Evolutionary conservation across 305 asterid species (phyloP).

Genomic region (Nicotiana rustica): DNA sequence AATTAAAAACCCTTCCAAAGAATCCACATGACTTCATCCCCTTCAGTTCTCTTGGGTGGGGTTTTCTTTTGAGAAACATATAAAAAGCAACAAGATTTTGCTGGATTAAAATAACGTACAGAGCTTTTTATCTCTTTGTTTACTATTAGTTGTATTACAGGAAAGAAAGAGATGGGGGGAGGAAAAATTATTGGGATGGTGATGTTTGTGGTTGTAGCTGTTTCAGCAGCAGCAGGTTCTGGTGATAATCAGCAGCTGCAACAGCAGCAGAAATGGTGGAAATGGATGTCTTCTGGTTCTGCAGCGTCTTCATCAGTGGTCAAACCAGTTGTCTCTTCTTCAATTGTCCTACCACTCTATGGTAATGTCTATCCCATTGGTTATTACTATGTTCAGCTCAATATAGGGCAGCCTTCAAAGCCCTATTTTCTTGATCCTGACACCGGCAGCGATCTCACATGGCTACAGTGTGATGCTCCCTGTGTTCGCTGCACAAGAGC

Average conservation of each 20-base stretch:
- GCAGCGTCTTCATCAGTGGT: constrained; percentile 35
- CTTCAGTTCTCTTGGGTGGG: constrained; percentile 6
- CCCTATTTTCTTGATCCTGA: constrained; percentile 98
- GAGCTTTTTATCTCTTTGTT: not conserved
- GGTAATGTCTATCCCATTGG: constrained; percentile 94
- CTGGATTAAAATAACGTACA: constrained; percentile 25
- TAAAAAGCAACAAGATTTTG: constrained; percentile 31
- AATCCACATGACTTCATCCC: constrained; percentile 43
- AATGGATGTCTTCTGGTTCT: constrained; percentile 47
- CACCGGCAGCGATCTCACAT: constrained; percentile 97
- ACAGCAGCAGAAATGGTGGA: constrained; percentile 65
- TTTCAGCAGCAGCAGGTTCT: constrained; percentile 46
- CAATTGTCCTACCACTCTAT: constrained; percentile 69
- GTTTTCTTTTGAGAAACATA: not conserved
- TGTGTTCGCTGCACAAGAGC: constrained; percentile 90
- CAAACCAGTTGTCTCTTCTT: constrained; percentile 53
- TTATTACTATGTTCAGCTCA: constrained; percentile 81
- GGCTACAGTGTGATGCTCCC: constrained; percentile 99
- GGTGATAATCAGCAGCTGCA: constrained; percentile 47
- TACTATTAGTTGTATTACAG: not conserved
- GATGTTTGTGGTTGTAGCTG: constrained; percentile 48
- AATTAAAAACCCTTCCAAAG: constrained; percentile 39
- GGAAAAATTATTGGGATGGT: constrained; percentile 44
- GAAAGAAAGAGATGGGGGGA: constrained; percentile 38
- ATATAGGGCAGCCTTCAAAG: constrained; percentile 82